Conservation (phyloP, 169 alveolate genomes). For the Perkinsus marinus region DNA sequence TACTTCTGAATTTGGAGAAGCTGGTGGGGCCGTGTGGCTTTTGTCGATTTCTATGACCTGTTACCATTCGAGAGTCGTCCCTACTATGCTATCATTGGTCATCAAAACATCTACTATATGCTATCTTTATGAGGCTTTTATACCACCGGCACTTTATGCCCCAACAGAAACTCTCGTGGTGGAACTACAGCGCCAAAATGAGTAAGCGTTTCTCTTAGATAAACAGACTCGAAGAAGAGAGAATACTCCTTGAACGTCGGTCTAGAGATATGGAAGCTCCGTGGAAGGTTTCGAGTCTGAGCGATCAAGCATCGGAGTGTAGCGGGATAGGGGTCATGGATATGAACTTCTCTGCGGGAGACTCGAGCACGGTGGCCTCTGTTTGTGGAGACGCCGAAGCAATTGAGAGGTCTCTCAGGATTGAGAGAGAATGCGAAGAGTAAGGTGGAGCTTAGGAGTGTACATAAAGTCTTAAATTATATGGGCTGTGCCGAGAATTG, state of each 20-base stretch:
- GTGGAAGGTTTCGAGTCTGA: not conserved
- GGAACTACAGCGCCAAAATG: not conserved
- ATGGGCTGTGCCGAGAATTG: constrained; percentile 92
- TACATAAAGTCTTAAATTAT: not conserved
- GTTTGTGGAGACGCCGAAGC: not conserved
- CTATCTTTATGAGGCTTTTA: too few relatives aligned
- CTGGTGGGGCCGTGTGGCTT: too few relatives aligned
- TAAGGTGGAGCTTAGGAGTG: not conserved
- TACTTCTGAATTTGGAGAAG: too few relatives aligned
- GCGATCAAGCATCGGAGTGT: not conserved
- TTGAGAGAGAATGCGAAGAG: not conserved
- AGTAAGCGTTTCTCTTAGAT: not conserved
- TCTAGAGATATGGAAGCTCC: not conserved
- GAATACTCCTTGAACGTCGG: not conserved
- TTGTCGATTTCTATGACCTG: too few relatives aligned
- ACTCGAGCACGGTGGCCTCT: not conserved
- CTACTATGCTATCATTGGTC: too few relatives aligned
- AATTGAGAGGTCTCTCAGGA: not conserved
- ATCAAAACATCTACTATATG: too few relatives aligned
- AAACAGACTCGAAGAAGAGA: not conserved
- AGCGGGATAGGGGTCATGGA: not conserved
- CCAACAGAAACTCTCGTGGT: too few relatives aligned
- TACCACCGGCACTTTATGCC: too few relatives aligned
- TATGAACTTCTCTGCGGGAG: not conserved
- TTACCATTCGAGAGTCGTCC: too few relatives aligned